Evolutionary conservation across 116 monocot species (phyloP).

Genomic region (Trichopus zeylanicus): DNA sequence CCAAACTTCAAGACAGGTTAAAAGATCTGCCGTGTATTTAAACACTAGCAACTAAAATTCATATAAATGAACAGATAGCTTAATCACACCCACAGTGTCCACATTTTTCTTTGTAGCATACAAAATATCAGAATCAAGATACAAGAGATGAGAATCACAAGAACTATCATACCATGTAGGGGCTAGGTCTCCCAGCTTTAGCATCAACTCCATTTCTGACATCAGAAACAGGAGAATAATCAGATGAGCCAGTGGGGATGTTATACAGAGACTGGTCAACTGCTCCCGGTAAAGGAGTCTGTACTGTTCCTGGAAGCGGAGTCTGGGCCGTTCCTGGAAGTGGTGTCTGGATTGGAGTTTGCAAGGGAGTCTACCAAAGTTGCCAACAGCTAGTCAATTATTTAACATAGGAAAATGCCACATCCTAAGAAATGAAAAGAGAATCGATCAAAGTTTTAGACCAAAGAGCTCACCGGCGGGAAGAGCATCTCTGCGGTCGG

Average conservation of each 20-base stretch:
- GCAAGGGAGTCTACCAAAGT: slow-evolving; percentile 42
- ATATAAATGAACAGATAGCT: no score
- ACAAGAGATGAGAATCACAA: not conserved
- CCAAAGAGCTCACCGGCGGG: slow-evolving; percentile 54
- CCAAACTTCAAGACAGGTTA: no score
- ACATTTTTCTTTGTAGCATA: no score
- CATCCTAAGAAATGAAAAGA: not conserved
- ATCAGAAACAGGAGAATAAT: slow-evolving; percentile 55
- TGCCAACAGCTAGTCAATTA: not conserved
- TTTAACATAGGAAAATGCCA: not conserved
- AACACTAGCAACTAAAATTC: no score
- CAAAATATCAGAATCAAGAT: not conserved
- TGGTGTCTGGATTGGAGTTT: slow-evolving; percentile 76
- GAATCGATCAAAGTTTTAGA: not conserved
- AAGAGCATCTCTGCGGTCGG: slow-evolving; percentile 98
- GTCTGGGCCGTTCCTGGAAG: slow-evolving; percentile 62
- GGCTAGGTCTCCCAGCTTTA: slow-evolving; percentile 65
- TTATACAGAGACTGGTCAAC: slow-evolving; percentile 65
- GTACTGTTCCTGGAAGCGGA: slow-evolving; percentile 26
- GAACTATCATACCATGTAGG: slow-evolving; percentile 62
- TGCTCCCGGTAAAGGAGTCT: slow-evolving; percentile 73
- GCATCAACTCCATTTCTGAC: slow-evolving; percentile 45
- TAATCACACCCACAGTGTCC: no score
- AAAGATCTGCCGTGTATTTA: no score
- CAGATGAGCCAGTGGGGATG: slow-evolving; percentile 52